These are phyloP conservation scores for Lippia alba DNA, from an alignment of 305 asterid species.

Conservation along the genomic window DNA sequence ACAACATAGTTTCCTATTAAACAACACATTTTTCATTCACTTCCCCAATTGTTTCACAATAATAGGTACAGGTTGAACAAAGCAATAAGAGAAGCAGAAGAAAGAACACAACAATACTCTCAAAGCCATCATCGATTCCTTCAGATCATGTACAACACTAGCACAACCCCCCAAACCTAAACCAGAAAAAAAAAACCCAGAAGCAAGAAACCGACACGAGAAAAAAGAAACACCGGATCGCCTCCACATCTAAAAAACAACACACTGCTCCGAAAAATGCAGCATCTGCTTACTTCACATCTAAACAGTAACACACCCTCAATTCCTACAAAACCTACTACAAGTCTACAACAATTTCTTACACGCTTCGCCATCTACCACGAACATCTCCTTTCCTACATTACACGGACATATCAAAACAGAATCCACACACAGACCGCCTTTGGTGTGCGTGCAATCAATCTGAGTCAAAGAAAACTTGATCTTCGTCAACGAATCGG, in stretches of 20 bases:
- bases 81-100: background rate
- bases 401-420: conserved; percentile 63
- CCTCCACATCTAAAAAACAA: background rate
- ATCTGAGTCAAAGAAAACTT: conserved; percentile 70
- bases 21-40: too few relatives aligned
- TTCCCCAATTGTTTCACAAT: too few relatives aligned
- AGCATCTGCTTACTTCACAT: background rate
- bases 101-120: background rate
- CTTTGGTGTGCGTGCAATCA: conserved; percentile 83
- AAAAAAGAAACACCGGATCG: conserved; percentile 22
- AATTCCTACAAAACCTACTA: background rate
- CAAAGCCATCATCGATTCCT: conserved; percentile 10
- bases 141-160: conserved; percentile 26
- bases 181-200: background rate
- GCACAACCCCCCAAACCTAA: conserved; percentile 27
- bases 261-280: conserved; percentile 26
- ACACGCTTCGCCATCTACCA: conserved; percentile 37
- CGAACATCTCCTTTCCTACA: conserved; percentile 49
- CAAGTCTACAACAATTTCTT: conserved; percentile 19
- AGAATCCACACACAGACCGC: conserved; percentile 79
- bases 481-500: conserved; percentile 46
- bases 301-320: conserved; percentile 13
- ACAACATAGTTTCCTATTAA: background rate
- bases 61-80: too few relatives aligned
- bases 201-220: conserved; percentile 27